A percentile compares a stretch with the other conserved stretches of the same genome.
Evolutionary conservation across 2,329 filamentous ascomycete species (phyloP).

Genomic region (Anthostomella pinea): DNA sequence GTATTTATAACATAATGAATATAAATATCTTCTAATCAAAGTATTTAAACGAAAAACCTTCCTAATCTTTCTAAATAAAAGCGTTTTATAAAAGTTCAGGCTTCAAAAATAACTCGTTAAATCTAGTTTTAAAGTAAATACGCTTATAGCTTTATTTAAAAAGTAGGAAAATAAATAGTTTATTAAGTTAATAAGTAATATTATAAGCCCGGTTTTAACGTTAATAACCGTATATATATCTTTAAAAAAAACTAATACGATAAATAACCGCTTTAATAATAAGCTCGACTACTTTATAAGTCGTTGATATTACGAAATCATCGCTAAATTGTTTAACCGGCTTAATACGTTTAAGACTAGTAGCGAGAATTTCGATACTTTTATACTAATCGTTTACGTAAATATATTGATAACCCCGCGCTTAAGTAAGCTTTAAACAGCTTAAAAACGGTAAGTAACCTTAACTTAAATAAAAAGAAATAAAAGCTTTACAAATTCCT

Average conservation of each 20-base stretch:
- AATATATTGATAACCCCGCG: conserved; percentile 1
- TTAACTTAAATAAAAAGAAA: conserved; percentile 3
- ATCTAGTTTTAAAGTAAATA: background rate
- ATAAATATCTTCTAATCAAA: conserved; percentile 2
- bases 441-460: conserved; percentile 1
- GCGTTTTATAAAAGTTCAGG: background rate
- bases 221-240: background rate
- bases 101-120: background rate
- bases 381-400: background rate
- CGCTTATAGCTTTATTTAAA: background rate
- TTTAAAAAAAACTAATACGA: conserved; percentile 3
- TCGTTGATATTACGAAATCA: background rate
- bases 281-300: conserved; percentile 2
- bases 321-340: too few relatives aligned
- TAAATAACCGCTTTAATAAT: conserved; percentile 1
- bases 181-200: background rate
- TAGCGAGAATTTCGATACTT: background rate
- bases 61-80: background rate
- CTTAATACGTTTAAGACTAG: background rate
- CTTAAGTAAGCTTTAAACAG: background rate
- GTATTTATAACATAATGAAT: background rate
- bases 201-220: too few relatives aligned
- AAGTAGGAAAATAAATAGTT: background rate
- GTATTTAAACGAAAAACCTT: background rate
- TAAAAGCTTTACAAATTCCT: background rate